Base-by-base conservation (phyloP, 768 basidiomycete genomes). In the Tulasnella sp. region DNA sequence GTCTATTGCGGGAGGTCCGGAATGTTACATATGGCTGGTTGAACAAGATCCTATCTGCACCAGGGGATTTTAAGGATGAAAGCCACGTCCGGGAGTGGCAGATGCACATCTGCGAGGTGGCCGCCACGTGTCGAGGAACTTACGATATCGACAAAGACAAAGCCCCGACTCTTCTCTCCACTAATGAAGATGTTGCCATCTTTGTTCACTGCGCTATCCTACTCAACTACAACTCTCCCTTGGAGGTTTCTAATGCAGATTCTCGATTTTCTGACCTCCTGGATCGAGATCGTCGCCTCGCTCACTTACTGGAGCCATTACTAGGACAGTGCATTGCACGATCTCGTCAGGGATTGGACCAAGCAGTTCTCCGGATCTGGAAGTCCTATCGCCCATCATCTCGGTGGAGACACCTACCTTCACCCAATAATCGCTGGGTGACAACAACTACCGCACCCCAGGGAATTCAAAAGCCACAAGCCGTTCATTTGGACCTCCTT, bases 21-120 rank as follows among this genome's bases (percentile, higher is more conserved):
- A 13, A 32, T 5, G 62, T 62, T n/a, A 53, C 63, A 2, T 64
- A 65, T 29, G 45, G 51, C 3, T 74, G 73, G 70, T 63, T 69
- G 45, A 32, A 44, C 0, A 57, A 71, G n/a, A 51, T 72, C 4
- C 54, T 57, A 0, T 15, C 25, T 0, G 65, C 62, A 29, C 53
- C 65, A 15, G 55, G 61, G 15, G 34, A 10, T 37, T 15, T 19
- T 22, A 51, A 58, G 8, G 58, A 5, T 5, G 29, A 43, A 24
- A n/a, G 40, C 20, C 13, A 24, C 12, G 15, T 20, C 15, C 32
- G 43, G 28, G 59, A 60, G 1, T 25, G 56, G 15, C 58, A 59
- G 33, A 50, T 47, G 7, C 63, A 60, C 15, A 53, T 35, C 12
- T 35, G 34, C 27, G 67, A 69, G 39, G 61, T 65, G 28, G 70